Evolutionary conservation across 192 early-diverging fungal genomes (phyloP), one percentile per base, ranked within the genome.

Genomic region (Coemansia umbellata): DNA sequence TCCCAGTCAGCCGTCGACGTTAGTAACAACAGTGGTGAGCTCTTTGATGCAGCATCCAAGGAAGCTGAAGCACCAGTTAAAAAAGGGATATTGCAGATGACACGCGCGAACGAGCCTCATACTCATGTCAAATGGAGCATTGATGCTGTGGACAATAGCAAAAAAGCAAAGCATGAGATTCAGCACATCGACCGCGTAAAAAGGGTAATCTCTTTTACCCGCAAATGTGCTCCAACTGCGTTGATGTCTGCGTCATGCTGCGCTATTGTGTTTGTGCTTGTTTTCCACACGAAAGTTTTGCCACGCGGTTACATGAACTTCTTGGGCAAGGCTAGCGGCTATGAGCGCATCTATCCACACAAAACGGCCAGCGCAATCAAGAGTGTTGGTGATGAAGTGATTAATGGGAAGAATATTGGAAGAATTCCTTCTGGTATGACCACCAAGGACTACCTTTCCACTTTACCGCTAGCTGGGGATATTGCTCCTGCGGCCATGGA

Each of bases 251-350:
- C 39, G 30, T 63, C 73, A 19, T 24, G 30, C 30, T 31, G 42
- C 1, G 53, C 39, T 5, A 78, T 85, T 31, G 65, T 78, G 3
- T 82, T 75, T 36, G 56, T 74, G 5, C 61, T 82, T 15, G 50
- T 83, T 9, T 74, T 86, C 45, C 69, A 84, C 48, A 74, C 78
- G 0, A 78, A 83, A 9, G 78, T 82, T 0, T 47, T 86, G 39
- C 79, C 85, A 0, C 73, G 53, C 31, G 78, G 84, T 0, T 88
- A 84, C 53, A 66, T 77, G 50, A 68, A 58, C 33, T 81, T 86
- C 36, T 50, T 86, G 49, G 58, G 79, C 21, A 58, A 42, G 17
- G 50, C 59, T 41, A 48, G 58, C 17, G 77, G 77, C 9, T 60
- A 61, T 41, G 62, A 74, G 26, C 41, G 42, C 9, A 17, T 66